Base-by-base conservation (phyloP, 2,329 filamentous ascomycete species). In the Pyricularia pennisetigena region DNA sequence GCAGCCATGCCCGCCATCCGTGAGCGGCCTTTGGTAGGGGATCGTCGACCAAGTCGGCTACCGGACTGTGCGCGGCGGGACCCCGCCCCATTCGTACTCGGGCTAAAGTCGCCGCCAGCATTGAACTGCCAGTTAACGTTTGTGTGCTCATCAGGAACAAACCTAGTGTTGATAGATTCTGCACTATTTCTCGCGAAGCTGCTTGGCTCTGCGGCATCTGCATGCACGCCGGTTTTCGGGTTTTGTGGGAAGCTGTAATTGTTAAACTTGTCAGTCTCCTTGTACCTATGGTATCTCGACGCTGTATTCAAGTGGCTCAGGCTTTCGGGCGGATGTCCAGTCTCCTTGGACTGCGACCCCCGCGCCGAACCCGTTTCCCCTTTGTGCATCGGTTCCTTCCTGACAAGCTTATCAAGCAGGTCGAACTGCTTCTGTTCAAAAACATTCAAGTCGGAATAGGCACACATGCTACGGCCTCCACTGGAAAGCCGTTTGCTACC, bases 91-190 rank as follows among this genome's bases (percentile, higher is more conserved):
- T 71, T 78, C 73, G 72, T 24, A 10, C 24, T 32, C 14, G 16
- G 76, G 20, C 68, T 72, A 24, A 72, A 71, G 10, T 74, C 74
- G 41, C 77, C 78, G 5, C 85, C 84, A 14, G 85, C 85, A 68
- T 77, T 85, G 70, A 87, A 87, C 68, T 83, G 78, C 81, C 81
- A 85, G 24, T 74, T 74, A 29, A 77, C 75, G 41, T 78, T 76
- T 5, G 78, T 71, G 62, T 78, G 75, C 24, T 86, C 82, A 16
- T 82, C 81, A 4, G 83, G 78, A 24, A 82, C 82, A 75, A 89
- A 89, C 57, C 79, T 84, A 23, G 86, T 89, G 75, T 87, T 86
- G 71, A 89, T 89, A 67, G 84, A 86, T 68, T 89, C 86, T 24
- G 83, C 78, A 72, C 84, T 88, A 68, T 76, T 82, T 69, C 81